phyloP scores from a whole-genome alignment of 768 basidiomycete genomes.

The Cystofilobasidium bisporidii region DNA sequence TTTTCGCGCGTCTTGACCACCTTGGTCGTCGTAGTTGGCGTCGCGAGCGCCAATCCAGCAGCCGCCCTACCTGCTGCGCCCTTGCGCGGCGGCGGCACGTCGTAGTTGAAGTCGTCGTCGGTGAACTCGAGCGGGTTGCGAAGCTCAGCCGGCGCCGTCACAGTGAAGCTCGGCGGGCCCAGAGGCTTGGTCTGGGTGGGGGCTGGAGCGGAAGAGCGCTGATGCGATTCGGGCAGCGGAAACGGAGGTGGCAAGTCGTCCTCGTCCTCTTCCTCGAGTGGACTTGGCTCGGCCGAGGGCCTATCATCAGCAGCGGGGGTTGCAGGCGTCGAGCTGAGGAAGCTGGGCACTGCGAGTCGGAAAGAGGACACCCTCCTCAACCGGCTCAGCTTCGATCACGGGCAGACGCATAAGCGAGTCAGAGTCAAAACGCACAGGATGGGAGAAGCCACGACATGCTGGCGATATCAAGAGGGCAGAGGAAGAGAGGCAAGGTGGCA shows the following conservation, averaged over 20 bases:
- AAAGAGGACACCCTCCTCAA: no score
- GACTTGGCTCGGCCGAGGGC: no score
- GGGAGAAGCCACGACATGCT: slow-evolving; percentile 8
- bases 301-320: no score
- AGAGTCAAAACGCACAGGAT: neutral
- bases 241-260: slow-evolving; percentile 32
- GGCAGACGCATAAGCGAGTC: neutral
- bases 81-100: neutral
- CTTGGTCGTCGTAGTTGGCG: slow-evolving; percentile 57
- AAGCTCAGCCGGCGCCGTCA: slow-evolving; percentile 22
- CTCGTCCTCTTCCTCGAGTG: slow-evolving; percentile 9
- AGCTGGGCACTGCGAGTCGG: no score
- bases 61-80: no score
- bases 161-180: slow-evolving; percentile 21
- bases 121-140: slow-evolving; percentile 17
- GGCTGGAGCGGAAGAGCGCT: slow-evolving; percentile 34
- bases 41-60: slow-evolving; percentile 32
- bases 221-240: slow-evolving; percentile 39
- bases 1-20: slow-evolving; percentile 53
- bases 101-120: slow-evolving; percentile 19
- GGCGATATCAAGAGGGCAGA: no score
- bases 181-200: slow-evolving; percentile 29
- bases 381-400: no score
- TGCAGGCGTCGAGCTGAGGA: no score
- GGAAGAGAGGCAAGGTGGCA: no score